Conservation (phyloP, 116 monocot species). For the Papilionanthe hybrid region DNA sequence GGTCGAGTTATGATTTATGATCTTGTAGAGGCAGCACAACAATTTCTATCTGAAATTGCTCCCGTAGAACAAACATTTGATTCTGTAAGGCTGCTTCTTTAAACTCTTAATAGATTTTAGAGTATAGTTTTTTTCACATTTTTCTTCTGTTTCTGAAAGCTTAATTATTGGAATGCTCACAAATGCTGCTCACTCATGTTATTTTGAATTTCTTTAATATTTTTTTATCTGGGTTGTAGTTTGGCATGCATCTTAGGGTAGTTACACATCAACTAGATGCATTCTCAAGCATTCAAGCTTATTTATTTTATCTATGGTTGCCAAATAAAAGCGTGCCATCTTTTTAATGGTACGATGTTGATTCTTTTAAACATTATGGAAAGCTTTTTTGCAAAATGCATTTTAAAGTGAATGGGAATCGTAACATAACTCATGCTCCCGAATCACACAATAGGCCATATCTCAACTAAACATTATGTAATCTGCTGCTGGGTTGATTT, state of each 20-base stretch:
- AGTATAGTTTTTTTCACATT: neutral
- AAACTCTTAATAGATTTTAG: neutral
- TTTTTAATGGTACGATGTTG: neutral
- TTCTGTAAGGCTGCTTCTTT: conserved; percentile 35
- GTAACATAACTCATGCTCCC: neutral
- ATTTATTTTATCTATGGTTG: neutral
- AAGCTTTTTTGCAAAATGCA: neutral
- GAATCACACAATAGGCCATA: neutral
- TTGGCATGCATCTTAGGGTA: neutral
- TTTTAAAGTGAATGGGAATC: neutral
- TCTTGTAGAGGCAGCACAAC: conserved; percentile 88
- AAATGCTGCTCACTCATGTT: neutral
- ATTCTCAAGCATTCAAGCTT: neutral
- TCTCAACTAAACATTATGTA: neutral
- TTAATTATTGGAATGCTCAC: neutral
- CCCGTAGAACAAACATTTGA: conserved; percentile 28
- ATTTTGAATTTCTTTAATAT: conserved; percentile 1
- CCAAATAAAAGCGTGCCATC: neutral
- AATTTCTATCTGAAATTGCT: conserved; percentile 79
- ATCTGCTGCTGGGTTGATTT: neutral
- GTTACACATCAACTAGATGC: neutral
- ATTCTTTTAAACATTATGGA: neutral
- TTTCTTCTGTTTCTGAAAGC: neutral
- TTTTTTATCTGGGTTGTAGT: neutral
- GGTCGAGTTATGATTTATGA: conserved; percentile 94